A percentile compares a stretch with the other conserved stretches of the same genome.
Evolutionary conservation across 2,329 filamentous ascomycete species (phyloP).

Genomic region (Epicoccum nigrum): DNA sequence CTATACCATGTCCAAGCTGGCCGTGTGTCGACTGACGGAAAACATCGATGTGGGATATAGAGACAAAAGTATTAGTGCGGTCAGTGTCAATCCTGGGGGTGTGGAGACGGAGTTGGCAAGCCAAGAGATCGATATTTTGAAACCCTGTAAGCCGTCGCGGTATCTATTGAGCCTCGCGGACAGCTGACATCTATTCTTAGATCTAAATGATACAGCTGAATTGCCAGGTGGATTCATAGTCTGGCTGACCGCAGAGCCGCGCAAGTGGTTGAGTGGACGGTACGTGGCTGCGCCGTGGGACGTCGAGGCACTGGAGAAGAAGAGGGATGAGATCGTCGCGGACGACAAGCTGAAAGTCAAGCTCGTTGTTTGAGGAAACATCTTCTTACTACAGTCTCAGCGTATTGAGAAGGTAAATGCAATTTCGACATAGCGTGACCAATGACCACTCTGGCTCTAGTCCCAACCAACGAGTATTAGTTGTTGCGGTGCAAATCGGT

Average conservation of each 20-base stretch:
- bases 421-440: too few species aligned
- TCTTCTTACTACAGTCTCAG: constrained; percentile 25
- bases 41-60: constrained; percentile 52
- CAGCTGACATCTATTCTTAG: not conserved
- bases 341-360: constrained; percentile 7
- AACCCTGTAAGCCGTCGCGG: not conserved
- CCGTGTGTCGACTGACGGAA: constrained; percentile 57
- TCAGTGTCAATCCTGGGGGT: constrained; percentile 36
- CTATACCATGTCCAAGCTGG: constrained; percentile 59
- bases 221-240: constrained; percentile 20
- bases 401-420: too few species aligned
- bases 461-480: too few species aligned
- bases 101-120: constrained; percentile 29
- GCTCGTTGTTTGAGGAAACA: constrained; percentile 1
- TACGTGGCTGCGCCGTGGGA: constrained; percentile 28
- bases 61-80: constrained; percentile 25
- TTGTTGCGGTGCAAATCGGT: too few species aligned
- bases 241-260: constrained; percentile 29
- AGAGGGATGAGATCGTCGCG: constrained; percentile 29
- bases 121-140: constrained; percentile 2
- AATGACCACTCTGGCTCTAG: too few species aligned
- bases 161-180: not conserved
- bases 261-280: constrained; percentile 31
- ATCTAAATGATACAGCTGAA: constrained; percentile 15
- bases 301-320: constrained; percentile 27